Evolutionary conservation across 1,284 basidiomycete species (phyloP), one percentile per base, ranked within the genome.

Genomic region (Leccinum variabile): DNA sequence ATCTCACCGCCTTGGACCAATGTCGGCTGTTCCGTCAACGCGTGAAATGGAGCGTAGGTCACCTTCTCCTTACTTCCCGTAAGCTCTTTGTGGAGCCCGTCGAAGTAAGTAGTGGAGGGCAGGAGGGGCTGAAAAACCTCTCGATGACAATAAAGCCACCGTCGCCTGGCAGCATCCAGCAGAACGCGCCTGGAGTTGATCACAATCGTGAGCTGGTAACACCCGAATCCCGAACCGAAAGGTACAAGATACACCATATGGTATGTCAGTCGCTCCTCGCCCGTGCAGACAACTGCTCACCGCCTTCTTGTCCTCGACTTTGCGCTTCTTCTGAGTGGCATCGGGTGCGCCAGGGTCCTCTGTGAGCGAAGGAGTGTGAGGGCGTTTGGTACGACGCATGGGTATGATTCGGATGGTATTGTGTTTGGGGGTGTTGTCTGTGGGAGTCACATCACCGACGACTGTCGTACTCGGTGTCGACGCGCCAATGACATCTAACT

Each of bases 1-100:
- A 87, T 83, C 30, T 72, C 63, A 7, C 84, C 84, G 5, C 78
- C 78, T 44, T 71, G 70, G 8, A 87, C 75, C 46, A 79, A 70
- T 3, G 67, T 65, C 0, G 84, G 85, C 63, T 87, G 84, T 52
- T 75, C 75, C 25, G 75, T 76, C 54, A 84, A 61, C 35, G 76
- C 67, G 49, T 74, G 77, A 11, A 75, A 70, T 2, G 81, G 82
- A 5, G 75, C 70, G 65, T 73, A 78, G 1, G 75, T 32, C 41
- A 64, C 65, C 41, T 63, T 71, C 5, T 63, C 70, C 10, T 57
- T 66, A 14, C 55, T 25, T 28, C 71, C 67, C 68, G 50, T 54
- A 57, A 68, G 59, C 57, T 72, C 74, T 22, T 65, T 69, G 32
- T 60, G 61, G 44, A 78, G 63, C 9, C 66, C 63, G 9, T 75